These are phyloP conservation scores for Hanseniaspora taiwanica DNA, from an alignment of 805 yeast species.

Conservation along the genomic window DNA sequence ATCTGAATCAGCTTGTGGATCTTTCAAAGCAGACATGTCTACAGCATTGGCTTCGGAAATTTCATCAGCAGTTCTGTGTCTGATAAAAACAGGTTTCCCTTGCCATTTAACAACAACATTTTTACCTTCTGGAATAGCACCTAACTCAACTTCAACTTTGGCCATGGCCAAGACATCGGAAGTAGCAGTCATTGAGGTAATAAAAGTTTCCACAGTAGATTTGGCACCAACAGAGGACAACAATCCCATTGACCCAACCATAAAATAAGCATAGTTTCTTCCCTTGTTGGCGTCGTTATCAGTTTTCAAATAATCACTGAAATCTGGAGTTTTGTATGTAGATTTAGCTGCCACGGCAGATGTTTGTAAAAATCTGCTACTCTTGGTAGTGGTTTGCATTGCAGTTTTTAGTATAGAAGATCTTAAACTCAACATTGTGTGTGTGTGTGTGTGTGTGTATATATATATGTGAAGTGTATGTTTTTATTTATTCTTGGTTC, in stretches of 20 bases:
- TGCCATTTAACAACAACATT: constrained; percentile 99
- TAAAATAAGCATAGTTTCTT: constrained; percentile 87
- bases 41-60: constrained; percentile 87
- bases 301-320: constrained; percentile 63
- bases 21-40: constrained; percentile 69
- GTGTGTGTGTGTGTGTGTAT: not conserved
- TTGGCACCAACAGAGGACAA: constrained; percentile 89
- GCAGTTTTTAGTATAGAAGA: constrained; percentile 12
- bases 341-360: constrained; percentile 38
- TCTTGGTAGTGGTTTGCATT: constrained; percentile 9
- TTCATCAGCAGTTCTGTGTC: constrained; percentile 93
- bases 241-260: constrained; percentile 92
- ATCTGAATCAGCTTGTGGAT: constrained; percentile 85
- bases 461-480: not conserved
- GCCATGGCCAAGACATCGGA: constrained; percentile 99
- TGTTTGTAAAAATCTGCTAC: constrained; percentile 16
- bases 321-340: constrained; percentile 86
- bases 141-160: constrained; percentile 91
- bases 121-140: constrained; percentile 92
- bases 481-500: constrained; percentile 1
- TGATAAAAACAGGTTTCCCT: constrained; percentile 98
- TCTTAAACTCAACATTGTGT: constrained; percentile 17
- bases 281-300: constrained; percentile 57
- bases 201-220: constrained; percentile 87
- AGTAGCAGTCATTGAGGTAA: constrained; percentile 90